Evolutionary conservation across 2,329 filamentous ascomycete genomes (phyloP).

Genomic region (Xylaria sp.): DNA sequence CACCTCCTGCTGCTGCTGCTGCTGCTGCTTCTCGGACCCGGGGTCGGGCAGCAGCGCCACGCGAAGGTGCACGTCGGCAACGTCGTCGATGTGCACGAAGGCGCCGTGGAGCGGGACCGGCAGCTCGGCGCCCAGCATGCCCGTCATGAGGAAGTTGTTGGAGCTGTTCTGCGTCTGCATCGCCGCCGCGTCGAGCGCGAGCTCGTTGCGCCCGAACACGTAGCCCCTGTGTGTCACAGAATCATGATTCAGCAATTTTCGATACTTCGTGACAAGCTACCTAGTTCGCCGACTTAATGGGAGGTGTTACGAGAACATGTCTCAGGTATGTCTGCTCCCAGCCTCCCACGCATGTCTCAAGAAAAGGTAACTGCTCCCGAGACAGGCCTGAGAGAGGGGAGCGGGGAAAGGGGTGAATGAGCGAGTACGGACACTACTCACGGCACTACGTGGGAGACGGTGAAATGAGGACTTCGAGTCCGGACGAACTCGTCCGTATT

Average conservation of each 20-base stretch:
- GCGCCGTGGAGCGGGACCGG: constrained; percentile 22
- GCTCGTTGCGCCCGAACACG: constrained; percentile 35
- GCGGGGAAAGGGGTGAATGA: no score
- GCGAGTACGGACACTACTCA: no score
- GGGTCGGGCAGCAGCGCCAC: constrained; percentile 24
- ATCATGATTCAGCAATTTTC: no score
- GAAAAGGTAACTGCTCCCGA: no score
- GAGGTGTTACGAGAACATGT: no score
- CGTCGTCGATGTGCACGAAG: constrained; percentile 30
- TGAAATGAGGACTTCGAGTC: constrained; percentile 29
- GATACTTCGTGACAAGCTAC: no score
- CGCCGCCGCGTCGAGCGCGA: constrained; percentile 25
- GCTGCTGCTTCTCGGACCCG: neutral
- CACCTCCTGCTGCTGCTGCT: no score
- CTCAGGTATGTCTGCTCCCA: no score
- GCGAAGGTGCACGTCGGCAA: constrained; percentile 27
- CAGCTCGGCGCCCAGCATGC: constrained; percentile 24
- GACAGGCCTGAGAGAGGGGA: no score
- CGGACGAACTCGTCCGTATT: constrained; percentile 29
- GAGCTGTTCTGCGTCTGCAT: constrained; percentile 34
- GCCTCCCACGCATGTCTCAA: no score
- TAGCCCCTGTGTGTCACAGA: no score
- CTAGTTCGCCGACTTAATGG: no score
- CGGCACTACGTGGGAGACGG: constrained; percentile 32
- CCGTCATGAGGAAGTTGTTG: constrained; percentile 31